These are phyloP conservation scores for Xylaria sp. DNA, from an alignment of 2,329 filamentous ascomycete species.

Conservation along the genomic window DNA sequence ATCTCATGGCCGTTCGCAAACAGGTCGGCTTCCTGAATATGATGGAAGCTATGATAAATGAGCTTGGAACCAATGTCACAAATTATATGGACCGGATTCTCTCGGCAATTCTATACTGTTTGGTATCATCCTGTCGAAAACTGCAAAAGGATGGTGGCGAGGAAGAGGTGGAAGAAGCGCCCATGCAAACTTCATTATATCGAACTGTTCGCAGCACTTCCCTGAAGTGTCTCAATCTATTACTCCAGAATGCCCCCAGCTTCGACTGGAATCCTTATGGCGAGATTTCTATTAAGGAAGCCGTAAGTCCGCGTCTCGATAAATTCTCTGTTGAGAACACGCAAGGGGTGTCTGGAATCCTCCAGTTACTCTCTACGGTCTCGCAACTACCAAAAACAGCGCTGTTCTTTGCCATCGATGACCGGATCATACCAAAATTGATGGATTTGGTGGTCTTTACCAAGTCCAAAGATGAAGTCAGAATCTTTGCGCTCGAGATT, in stretches of 20 bases:
- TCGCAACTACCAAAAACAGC: slow-evolving; percentile 74
- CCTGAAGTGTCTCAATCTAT: slow-evolving; percentile 82
- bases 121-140: slow-evolving; percentile 74
- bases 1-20: slow-evolving; percentile 75
- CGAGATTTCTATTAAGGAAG: slow-evolving; percentile 75
- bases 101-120: slow-evolving; percentile 83
- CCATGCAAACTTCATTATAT: slow-evolving; percentile 66
- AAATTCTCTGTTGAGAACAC: slow-evolving; percentile 87
- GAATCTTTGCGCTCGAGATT: slow-evolving; percentile 81
- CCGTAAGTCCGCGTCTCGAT: slow-evolving; percentile 80
- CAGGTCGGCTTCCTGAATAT: slow-evolving; percentile 94
- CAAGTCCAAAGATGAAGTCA: slow-evolving; percentile 87
- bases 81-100: slow-evolving; percentile 76
- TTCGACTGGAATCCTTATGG: slow-evolving; percentile 81
- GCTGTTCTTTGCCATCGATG: slow-evolving; percentile 71
- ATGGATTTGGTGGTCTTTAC: slow-evolving; percentile 76
- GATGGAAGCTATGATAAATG: slow-evolving; percentile 86
- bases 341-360: slow-evolving; percentile 85
- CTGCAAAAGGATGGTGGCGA: slow-evolving; percentile 58
- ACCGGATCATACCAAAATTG: slow-evolving; percentile 75
- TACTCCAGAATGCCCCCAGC: slow-evolving; percentile 78
- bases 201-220: slow-evolving; percentile 75
- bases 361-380: slow-evolving; percentile 86
- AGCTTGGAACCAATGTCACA: slow-evolving; percentile 78
- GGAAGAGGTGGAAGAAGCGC: slow-evolving; percentile 49